Conservation (phyloP, 768 basidiomycete species). For the Tylopilus felleus region DNA sequence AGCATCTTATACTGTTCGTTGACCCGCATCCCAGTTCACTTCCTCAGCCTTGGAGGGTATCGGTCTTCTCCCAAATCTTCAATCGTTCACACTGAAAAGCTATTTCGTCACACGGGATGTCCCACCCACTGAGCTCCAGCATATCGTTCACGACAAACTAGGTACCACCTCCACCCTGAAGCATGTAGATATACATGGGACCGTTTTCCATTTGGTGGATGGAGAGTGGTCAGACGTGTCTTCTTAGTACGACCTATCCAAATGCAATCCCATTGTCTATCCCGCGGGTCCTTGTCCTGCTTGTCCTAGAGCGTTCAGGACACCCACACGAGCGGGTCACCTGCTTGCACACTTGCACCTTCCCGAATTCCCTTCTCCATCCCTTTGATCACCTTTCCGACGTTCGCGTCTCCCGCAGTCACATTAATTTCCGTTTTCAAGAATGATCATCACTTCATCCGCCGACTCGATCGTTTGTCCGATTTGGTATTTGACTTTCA, state of each 20-base stretch:
- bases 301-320: slow-evolving; percentile 1
- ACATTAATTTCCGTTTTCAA: slow-evolving; percentile 66
- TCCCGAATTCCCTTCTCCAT: slow-evolving; percentile 41
- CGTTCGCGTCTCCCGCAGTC: slow-evolving; percentile 40
- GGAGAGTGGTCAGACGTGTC: not conserved
- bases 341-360: slow-evolving; percentile 45
- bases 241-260: not conserved
- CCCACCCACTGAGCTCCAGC: not conserved
- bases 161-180: not conserved
- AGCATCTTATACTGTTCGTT: not conserved
- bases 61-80: not conserved
- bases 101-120: too few relatives aligned
- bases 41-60: not conserved
- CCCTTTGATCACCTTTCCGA: slow-evolving; percentile 42
- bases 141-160: slow-evolving; percentile 1
- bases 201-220: not conserved
- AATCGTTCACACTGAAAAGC: not conserved
- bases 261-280: not conserved
- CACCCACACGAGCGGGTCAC: slow-evolving; percentile 41
- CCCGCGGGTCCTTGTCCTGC: not conserved
- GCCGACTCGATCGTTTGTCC: slow-evolving; percentile 42
- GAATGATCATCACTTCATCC: slow-evolving; percentile 44
- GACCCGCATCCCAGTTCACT: not conserved
- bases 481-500: slow-evolving; percentile 46
- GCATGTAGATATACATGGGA: not conserved